phyloP scores from a whole-genome alignment of 1,284 basidiomycete genomes.

The Fomitopsis betulina region DNA sequence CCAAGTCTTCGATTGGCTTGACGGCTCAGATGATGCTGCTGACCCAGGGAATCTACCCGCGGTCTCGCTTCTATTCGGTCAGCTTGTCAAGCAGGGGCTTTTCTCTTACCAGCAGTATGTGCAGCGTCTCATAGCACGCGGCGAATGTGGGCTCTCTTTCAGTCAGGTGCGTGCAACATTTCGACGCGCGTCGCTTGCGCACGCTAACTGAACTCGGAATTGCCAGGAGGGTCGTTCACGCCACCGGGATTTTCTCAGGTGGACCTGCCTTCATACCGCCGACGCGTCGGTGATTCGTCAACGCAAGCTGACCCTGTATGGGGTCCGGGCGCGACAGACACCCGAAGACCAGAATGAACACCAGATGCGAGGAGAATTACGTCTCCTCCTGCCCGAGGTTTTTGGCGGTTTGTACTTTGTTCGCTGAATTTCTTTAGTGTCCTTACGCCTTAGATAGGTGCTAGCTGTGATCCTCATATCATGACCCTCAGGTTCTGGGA shows the following conservation, averaged over 20 bases:
- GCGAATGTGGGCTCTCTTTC: slow-evolving; percentile 58
- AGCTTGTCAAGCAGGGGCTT: slow-evolving; percentile 69
- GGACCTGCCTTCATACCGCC: slow-evolving; percentile 61
- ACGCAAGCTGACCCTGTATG: slow-evolving; percentile 63
- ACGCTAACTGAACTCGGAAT: neutral
- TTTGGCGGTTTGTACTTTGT: slow-evolving; percentile 49
- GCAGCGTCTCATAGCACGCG: slow-evolving; percentile 79
- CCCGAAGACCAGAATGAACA: slow-evolving; percentile 65
- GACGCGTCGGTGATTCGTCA: slow-evolving; percentile 58
- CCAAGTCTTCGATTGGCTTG: slow-evolving; percentile 83
- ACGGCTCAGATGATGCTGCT: slow-evolving; percentile 58
- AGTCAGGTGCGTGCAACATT: slow-evolving; percentile 38
- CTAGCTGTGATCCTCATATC: slow-evolving; percentile 20
- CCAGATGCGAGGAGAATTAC: slow-evolving; percentile 63
- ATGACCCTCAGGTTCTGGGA: slow-evolving; percentile 38
- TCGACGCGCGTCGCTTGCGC: neutral
- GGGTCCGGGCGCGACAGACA: slow-evolving; percentile 57
- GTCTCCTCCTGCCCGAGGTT: slow-evolving; percentile 57
- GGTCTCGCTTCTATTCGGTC: slow-evolving; percentile 74
- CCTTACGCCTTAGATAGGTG: slow-evolving; percentile 21
- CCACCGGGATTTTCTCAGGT: slow-evolving; percentile 63
- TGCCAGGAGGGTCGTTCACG: slow-evolving; percentile 39
- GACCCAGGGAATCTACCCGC: slow-evolving; percentile 54
- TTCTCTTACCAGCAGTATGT: slow-evolving; percentile 87
- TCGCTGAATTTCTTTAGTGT: no score